Conservation (phyloP, 257 asterid species). For the Thymus quinquecostatus region DNA sequence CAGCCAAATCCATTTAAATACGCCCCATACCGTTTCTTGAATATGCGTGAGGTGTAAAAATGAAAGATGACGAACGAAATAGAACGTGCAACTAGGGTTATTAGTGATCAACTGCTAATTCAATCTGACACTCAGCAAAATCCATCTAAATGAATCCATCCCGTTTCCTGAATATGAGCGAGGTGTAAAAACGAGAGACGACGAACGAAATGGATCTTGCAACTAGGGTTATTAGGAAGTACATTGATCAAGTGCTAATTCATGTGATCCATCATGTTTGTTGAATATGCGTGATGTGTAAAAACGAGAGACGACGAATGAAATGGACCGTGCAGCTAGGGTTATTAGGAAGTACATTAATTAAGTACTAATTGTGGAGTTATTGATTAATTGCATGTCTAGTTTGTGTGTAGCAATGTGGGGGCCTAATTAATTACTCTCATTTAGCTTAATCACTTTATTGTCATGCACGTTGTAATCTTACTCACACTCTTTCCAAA, state of each 20-base stretch:
- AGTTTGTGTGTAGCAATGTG: constrained; percentile 19
- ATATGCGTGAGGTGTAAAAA: too few species aligned
- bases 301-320: too few species aligned
- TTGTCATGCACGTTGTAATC: constrained; percentile 28
- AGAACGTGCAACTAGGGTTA: too few species aligned
- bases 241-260: neutral
- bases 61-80: too few species aligned
- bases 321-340: constrained; percentile 11
- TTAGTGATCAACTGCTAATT: too few species aligned
- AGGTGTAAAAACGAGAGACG: too few species aligned
- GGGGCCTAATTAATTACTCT: constrained; percentile 30
- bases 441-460: constrained; percentile 32
- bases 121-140: too few species aligned
- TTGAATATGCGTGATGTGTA: too few species aligned
- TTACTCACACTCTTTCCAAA: constrained; percentile 28
- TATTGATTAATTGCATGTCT: neutral
- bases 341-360: constrained; percentile 8
- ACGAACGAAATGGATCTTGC: too few species aligned
- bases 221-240: neutral
- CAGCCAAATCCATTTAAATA: constrained; percentile 12
- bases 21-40: neutral
- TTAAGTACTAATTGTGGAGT: neutral
- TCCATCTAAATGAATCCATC: too few species aligned
- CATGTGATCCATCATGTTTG: too few species aligned
- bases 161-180: too few species aligned